phyloP scores from a whole-genome alignment of 2,329 filamentous ascomycete species.

The Cordyceps tenuipes region DNA sequence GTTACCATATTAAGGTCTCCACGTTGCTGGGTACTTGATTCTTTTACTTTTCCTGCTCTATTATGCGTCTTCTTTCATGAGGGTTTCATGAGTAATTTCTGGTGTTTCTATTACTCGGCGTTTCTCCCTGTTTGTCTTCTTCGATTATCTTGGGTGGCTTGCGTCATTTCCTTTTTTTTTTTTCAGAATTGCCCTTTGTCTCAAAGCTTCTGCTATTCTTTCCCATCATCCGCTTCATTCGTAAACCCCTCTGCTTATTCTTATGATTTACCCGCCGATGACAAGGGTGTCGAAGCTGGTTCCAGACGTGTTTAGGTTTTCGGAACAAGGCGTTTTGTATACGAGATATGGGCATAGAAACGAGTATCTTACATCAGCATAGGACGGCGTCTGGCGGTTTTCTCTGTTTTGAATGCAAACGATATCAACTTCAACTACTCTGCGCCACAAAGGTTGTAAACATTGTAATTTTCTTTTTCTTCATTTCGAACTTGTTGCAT shows the following conservation, averaged over 20 bases:
- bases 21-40: too few species aligned
- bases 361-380: background rate
- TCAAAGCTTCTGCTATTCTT: background rate
- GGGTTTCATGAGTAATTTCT: too few species aligned
- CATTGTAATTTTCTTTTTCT: background rate
- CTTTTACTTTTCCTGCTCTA: too few species aligned
- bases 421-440: background rate
- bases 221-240: background rate
- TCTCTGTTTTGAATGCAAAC: background rate
- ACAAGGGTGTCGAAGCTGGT: background rate
- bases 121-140: too few species aligned
- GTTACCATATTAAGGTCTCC: slow-evolving; percentile 12
- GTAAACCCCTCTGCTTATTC: background rate
- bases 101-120: too few species aligned
- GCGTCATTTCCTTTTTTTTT: background rate
- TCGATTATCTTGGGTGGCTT: too few species aligned
- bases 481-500: background rate
- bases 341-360: background rate
- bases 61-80: too few species aligned
- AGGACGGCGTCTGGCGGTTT: background rate
- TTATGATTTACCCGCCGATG: too few species aligned
- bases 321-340: background rate
- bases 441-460: background rate
- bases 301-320: background rate
- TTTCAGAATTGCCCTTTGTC: background rate